Conservation (phyloP, 73 alveolate species). For the Blepharisma stoltei region DNA sequence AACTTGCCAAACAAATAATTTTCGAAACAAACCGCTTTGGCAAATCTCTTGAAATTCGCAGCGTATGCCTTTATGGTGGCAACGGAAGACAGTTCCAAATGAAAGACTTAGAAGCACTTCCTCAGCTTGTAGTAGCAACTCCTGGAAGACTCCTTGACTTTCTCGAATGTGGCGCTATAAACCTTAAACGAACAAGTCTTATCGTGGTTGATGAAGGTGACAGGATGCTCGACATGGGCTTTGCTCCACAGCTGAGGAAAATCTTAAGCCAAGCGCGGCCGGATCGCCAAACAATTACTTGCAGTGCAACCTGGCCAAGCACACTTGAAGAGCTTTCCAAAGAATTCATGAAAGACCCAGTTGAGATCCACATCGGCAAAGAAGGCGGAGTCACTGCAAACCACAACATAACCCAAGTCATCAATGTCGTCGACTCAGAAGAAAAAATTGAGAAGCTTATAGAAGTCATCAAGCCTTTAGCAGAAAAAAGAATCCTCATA, state of each 20-base stretch:
- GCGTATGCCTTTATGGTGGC: constrained; percentile 95
- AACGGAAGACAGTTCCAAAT: constrained; percentile 89
- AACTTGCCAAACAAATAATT: constrained; percentile 67
- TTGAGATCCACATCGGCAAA: constrained; percentile 40
- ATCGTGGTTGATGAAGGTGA: constrained; percentile 99
- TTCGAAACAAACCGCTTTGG: constrained; percentile 55
- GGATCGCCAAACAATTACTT: constrained; percentile 90
- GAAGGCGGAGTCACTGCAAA: constrained; percentile 34
- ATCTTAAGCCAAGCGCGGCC: constrained; percentile 84
- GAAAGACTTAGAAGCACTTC: constrained; percentile 87
- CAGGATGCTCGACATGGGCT: constrained; percentile 99
- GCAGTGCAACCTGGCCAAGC: constrained; percentile 98
- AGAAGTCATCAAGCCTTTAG: constrained; percentile 82
- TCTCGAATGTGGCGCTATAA: constrained; percentile 78
- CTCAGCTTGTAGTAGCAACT: constrained; percentile 95
- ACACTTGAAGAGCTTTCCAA: constrained; percentile 88
- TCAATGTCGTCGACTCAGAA: constrained; percentile 63
- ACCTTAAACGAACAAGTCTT: constrained; percentile 88
- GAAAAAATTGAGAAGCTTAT: constrained; percentile 79
- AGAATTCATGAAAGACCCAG: constrained; percentile 60
- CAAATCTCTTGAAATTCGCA: constrained; percentile 73
- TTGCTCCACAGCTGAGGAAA: constrained; percentile 94
- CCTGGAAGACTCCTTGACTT: constrained; percentile 99
- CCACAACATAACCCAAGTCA: constrained; percentile 41
- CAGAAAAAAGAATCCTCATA: constrained; percentile 80